Conservation (phyloP, 164 flowering plant genomes). For the Kalanchoe fedtschenkoi region DNA sequence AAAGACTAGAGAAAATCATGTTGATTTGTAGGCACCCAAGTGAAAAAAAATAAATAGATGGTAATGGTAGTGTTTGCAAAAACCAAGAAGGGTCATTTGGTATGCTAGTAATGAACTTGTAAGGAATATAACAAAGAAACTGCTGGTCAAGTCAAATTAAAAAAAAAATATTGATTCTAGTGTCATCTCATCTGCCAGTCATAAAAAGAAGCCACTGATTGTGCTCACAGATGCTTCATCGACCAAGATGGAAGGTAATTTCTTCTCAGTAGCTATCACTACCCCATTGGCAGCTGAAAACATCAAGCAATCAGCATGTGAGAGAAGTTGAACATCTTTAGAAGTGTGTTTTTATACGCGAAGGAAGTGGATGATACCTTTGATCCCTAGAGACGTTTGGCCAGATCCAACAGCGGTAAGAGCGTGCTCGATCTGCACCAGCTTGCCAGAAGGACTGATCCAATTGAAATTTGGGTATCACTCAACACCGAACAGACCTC, state of each 20-base stretch:
- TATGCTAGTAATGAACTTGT: not conserved
- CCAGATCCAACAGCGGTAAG: slow-evolving; percentile 97
- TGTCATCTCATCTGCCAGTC: not conserved
- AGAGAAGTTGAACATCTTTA: no score
- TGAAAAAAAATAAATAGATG: not conserved
- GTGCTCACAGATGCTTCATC: slow-evolving; percentile 90
- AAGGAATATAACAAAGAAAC: not conserved
- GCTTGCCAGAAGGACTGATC: slow-evolving; percentile 95
- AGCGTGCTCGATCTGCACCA: slow-evolving; percentile 97
- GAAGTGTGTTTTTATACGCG: no score
- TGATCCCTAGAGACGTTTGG: slow-evolving; percentile 91
- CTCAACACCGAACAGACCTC: not conserved
- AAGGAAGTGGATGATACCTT: slow-evolving; percentile 64
- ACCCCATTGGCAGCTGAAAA: slow-evolving; percentile 96
- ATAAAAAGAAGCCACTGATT: not conserved
- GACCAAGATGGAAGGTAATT: slow-evolving; percentile 87
- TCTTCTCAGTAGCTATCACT: slow-evolving; percentile 97
- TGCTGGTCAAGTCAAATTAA: not conserved
- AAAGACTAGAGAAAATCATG: no score
- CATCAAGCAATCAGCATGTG: not conserved
- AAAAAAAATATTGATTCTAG: not conserved
- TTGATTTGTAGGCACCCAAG: no score
- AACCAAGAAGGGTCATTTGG: not conserved
- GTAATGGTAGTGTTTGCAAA: not conserved
- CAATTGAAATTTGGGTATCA: not conserved